Conservation (phyloP, 768 basidiomycete genomes). For the Clitopilus hobsonii region DNA sequence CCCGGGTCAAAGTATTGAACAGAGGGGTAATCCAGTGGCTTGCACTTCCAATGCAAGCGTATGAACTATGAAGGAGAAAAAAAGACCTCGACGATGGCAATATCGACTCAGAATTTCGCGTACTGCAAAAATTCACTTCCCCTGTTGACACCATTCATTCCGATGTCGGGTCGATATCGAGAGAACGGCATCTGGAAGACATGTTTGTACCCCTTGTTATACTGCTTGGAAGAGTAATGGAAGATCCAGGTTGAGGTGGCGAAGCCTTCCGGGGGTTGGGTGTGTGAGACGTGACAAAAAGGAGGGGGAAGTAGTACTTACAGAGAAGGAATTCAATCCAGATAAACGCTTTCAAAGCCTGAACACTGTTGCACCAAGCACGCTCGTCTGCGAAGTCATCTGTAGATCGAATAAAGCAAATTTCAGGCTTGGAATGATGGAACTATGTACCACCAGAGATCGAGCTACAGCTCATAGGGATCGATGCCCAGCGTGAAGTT, state of each 20-base stretch:
- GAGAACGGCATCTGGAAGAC: constrained; percentile 48
- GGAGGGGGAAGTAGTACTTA: constrained; percentile 22
- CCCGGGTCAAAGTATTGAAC: too few relatives aligned
- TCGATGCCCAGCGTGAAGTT: constrained; percentile 47
- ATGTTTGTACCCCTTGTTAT: constrained; percentile 42
- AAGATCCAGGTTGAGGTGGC: constrained; percentile 33
- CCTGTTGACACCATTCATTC: constrained; percentile 8
- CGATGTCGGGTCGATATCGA: constrained; percentile 31
- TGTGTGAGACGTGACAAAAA: too few relatives aligned
- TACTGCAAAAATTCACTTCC: constrained; percentile 35
- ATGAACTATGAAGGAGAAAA: background rate
- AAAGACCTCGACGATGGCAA: background rate
- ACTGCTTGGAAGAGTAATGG: constrained; percentile 40
- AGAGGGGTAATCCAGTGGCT: too few relatives aligned
- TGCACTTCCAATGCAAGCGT: background rate
- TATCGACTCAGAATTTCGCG: constrained; percentile 18
- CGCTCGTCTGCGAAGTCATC: constrained; percentile 38
- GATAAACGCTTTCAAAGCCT: constrained; percentile 51
- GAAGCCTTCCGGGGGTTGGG: too few relatives aligned
- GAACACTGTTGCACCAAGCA: constrained; percentile 50
- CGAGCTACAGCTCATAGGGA: constrained; percentile 41
- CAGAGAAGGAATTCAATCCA: constrained; percentile 55
- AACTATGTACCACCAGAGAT: constrained; percentile 39
- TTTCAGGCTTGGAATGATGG: background rate
- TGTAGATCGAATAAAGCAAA: background rate